Evolutionary conservation across 1,284 basidiomycete species (phyloP), one percentile per base, ranked within the genome.

Genomic region (Melampsora occidentalis): DNA sequence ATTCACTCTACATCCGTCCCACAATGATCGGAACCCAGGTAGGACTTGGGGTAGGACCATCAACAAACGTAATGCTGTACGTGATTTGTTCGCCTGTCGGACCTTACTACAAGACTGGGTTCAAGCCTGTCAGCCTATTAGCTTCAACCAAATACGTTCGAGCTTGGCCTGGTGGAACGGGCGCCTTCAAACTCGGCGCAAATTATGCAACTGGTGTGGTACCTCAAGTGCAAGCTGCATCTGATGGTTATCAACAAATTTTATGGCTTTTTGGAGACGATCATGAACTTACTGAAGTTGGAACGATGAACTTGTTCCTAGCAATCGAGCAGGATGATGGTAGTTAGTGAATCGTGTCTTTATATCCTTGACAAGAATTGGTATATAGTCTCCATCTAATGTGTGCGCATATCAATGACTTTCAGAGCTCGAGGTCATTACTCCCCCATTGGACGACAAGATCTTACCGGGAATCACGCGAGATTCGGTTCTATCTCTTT

Each of bases 381-480:
- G n/a, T 57, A 12, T 49, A 33, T 49, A 22, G 14, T 31, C 7
- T 2, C 28, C 1, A 59, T 12, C 6, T 33, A 9, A 64, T 33
- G 31, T 25, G 12, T 16, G 18, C 5, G 42, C 33, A 12, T 25
- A 39, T 25, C 63, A 51, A 28, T 51, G 25, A 10, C 48, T 69
- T 16, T 22, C 78, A 90, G 90, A 85, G 14, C 84, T 86, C 69
- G 93, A 96, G 83, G 88, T 97, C 77, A 89, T 93, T 67, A 96
- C 94, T 0, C 94, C 96, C 12, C 93, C 95, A 5, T 87, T 98
- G 57, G 92, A 93, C 81, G 95, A 95, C 75, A 91, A 97, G 86
- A 94, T 99, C 81, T 90, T 99, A 18, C 95, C 96, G 14, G 96
- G 96, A 78, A 91, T 99, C 22, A 98, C 95, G 9, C 90, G 96